phyloP scores from a whole-genome alignment of 331 rosid species.

The Rosa hybrid region DNA sequence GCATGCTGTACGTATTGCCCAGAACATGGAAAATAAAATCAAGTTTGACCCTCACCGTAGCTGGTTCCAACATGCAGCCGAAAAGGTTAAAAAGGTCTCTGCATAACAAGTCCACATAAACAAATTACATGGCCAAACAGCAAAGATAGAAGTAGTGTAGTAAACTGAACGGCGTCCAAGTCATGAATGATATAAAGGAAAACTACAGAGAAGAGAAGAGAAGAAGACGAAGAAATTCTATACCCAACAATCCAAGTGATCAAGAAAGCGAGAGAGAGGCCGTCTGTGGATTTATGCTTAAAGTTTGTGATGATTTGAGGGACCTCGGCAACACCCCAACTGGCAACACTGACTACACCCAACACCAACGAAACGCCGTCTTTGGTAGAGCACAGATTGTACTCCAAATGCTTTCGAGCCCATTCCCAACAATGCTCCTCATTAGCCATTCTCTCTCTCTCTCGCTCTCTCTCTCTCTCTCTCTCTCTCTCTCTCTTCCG shows the following conservation, averaged over 20 bases:
- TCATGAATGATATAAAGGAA: no score
- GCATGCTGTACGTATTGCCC: background rate
- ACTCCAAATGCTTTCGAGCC: conserved; percentile 34
- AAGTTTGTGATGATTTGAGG: conserved; percentile 79
- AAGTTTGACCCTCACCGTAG: conserved; percentile 58
- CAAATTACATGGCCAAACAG: no score
- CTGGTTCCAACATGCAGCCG: conserved; percentile 85
- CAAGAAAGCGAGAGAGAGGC: conserved; percentile 74
- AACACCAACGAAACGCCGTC: conserved; percentile 54
- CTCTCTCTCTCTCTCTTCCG: background rate
- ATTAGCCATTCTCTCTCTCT: background rate
- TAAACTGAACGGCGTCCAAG: no score
- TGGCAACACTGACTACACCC: conserved; percentile 60
- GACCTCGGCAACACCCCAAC: conserved; percentile 85
- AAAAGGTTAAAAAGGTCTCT: conserved; percentile 75
- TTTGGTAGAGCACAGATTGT: conserved; percentile 40
- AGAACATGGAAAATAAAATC: background rate
- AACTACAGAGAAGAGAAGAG: background rate
- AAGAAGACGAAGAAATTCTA: background rate
- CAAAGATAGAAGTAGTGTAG: no score
- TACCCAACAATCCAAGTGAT: conserved; percentile 82
- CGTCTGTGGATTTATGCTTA: conserved; percentile 59
- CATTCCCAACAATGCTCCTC: conserved; percentile 49
- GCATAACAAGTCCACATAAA: conserved; percentile 23
- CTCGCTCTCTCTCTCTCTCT: background rate